phyloP scores from a whole-genome alignment of 2,329 filamentous ascomycete genomes.

The Colletotrichum eleusines region DNA sequence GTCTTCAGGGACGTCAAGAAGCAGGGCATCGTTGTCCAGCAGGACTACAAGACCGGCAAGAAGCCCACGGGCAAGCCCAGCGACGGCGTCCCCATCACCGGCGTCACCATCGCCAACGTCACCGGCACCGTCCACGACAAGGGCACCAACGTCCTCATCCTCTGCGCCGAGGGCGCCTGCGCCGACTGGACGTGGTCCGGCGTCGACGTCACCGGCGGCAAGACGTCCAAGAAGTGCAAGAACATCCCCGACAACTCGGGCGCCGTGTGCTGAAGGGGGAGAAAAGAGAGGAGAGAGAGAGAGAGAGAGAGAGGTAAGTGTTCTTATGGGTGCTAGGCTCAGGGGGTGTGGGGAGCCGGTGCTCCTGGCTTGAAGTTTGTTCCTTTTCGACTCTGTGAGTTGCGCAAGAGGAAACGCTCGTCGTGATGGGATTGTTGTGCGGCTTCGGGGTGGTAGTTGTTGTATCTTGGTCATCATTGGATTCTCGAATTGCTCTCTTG shows the following conservation, averaged over 20 bases:
- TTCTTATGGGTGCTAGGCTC: no score
- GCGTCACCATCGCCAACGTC: constrained; percentile 58
- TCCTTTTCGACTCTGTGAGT: no score
- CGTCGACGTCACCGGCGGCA: constrained; percentile 64
- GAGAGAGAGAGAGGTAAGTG: no score
- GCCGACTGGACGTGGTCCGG: constrained; percentile 65
- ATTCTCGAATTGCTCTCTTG: constrained; percentile 30
- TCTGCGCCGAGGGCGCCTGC: constrained; percentile 65
- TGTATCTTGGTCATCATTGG: background rate
- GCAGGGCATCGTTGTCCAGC: constrained; percentile 55
- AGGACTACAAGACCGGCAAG: constrained; percentile 62
- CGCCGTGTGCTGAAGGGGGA: constrained; percentile 31
- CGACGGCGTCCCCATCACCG: constrained; percentile 65
- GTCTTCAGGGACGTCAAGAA: constrained; percentile 57
- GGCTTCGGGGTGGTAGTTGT: background rate
- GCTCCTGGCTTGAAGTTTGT: background rate
- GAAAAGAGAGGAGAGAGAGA: no score
- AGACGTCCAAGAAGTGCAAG: constrained; percentile 49
- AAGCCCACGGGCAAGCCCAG: constrained; percentile 57
- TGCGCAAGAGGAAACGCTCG: background rate
- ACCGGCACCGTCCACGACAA: constrained; percentile 56
- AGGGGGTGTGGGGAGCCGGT: background rate
- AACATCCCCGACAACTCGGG: constrained; percentile 44
- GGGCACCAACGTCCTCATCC: constrained; percentile 62
- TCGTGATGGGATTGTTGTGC: background rate